A percentile compares a stretch with the other conserved stretches of the same genome.
Conservation (phyloP, 768 basidiomycete genomes). For the Ramaria rubella region DNA sequence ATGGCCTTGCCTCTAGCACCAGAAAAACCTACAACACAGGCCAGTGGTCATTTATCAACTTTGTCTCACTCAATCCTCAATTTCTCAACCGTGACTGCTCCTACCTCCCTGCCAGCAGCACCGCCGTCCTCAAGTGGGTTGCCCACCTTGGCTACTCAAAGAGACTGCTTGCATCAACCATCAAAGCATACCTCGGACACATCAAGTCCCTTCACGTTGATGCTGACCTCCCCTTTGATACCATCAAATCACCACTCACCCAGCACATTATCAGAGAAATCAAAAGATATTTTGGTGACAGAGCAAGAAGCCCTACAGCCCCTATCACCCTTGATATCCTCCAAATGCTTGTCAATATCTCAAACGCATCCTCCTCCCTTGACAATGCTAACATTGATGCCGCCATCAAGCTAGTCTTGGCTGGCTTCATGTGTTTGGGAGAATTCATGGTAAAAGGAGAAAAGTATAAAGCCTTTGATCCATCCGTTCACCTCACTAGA, state of each 20-base stretch:
- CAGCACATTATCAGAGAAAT: constrained; percentile 27
- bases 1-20: constrained; percentile 27
- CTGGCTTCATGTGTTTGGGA: constrained; percentile 19
- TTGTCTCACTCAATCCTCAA: constrained; percentile 15
- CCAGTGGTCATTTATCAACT: constrained; percentile 26
- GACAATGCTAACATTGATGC: constrained; percentile 10
- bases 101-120: constrained; percentile 7
- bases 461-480: constrained; percentile 14
- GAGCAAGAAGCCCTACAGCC: constrained; percentile 19
- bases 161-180: too few species aligned
- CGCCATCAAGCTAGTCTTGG: constrained; percentile 18
- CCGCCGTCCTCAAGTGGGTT: constrained; percentile 19
- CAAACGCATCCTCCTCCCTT: background rate
- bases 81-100: constrained; percentile 6
- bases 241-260: constrained; percentile 23
- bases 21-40: constrained; percentile 26
- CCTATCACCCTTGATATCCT: constrained; percentile 24
- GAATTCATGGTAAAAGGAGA: constrained; percentile 18
- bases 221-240: constrained; percentile 20
- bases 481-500: constrained; percentile 18
- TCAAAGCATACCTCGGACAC: too few species aligned
- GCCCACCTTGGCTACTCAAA: constrained; percentile 14
- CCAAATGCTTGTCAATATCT: constrained; percentile 2
- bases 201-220: too few species aligned
- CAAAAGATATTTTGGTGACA: constrained; percentile 26